phyloP scores from a whole-genome alignment of 2,329 filamentous ascomycete genomes.

The Pseudodiploospora longispora region DNA sequence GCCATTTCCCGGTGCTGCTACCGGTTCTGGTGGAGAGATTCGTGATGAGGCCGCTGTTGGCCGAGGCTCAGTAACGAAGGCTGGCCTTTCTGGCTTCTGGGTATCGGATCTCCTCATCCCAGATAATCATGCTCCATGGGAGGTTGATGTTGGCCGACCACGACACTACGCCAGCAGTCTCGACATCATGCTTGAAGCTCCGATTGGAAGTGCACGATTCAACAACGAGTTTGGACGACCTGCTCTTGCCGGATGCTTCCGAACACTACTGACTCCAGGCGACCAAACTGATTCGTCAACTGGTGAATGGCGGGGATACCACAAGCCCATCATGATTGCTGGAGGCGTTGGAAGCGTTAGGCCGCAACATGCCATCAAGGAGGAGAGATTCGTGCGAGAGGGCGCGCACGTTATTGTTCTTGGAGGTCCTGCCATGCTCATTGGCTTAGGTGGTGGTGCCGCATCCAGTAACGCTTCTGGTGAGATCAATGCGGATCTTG shows the following conservation, averaged over 20 bases:
- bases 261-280: conserved; percentile 63
- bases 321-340: conserved; percentile 98
- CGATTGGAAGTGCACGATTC: conserved; percentile 88
- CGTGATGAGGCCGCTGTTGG: conserved; percentile 93
- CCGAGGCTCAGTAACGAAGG: conserved; percentile 85
- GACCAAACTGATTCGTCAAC: conserved; percentile 19
- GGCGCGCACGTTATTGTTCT: conserved; percentile 91
- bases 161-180: conserved; percentile 87
- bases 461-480: conserved; percentile 85
- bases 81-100: conserved; percentile 85
- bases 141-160: conserved; percentile 81
- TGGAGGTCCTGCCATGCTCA: conserved; percentile 94
- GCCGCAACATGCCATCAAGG: conserved; percentile 84
- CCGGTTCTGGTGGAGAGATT: conserved; percentile 91
- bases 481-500: conserved; percentile 82
- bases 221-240: conserved; percentile 97
- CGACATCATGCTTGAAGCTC: conserved; percentile 96
- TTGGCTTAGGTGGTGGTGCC: conserved; percentile 89
- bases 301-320: conserved; percentile 68
- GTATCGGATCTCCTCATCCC: conserved; percentile 92
- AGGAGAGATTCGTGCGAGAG: conserved; percentile 66
- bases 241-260: conserved; percentile 81
- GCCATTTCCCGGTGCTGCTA: conserved; percentile 85
- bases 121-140: conserved; percentile 76
- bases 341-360: conserved; percentile 89